Conservation (phyloP, 495 filamentous ascomycete genomes). For the Podospora pseudopauciseta region DNA sequence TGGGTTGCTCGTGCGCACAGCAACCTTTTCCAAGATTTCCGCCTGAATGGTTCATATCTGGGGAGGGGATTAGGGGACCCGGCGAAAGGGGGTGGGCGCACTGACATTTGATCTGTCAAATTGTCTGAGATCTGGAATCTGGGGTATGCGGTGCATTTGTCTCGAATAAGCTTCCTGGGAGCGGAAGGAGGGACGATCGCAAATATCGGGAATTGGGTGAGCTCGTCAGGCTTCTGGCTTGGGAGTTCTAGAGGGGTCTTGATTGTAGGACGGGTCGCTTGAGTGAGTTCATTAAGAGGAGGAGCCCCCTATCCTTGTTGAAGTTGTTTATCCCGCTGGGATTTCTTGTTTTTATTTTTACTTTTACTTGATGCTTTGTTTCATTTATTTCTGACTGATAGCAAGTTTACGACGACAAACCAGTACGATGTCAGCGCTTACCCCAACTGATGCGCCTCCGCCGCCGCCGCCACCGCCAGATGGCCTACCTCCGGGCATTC, state of each 20-base stretch:
- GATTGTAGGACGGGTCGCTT: neutral
- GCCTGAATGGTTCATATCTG: neutral
- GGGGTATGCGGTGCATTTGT: neutral
- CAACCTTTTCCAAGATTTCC: neutral
- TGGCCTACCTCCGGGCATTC: slow-evolving; percentile 9
- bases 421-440: neutral
- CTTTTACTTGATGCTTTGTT: neutral
- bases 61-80: neutral
- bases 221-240: neutral
- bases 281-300: slow-evolving; percentile 2
- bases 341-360: neutral
- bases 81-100: neutral
- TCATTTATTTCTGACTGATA: neutral
- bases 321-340: neutral
- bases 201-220: slow-evolving; percentile 1
- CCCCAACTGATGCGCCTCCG: neutral
- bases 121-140: neutral
- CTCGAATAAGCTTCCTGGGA: neutral
- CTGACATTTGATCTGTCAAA: neutral
- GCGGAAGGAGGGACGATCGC: neutral
- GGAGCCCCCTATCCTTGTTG: neutral
- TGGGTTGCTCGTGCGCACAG: neutral
- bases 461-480: neutral
- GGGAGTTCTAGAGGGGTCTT: neutral
- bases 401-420: neutral